A percentile compares a stretch with the other conserved stretches of the same genome.
phyloP scores from a whole-genome alignment of 345 rosid species.

The Eucalyptus sp. region DNA sequence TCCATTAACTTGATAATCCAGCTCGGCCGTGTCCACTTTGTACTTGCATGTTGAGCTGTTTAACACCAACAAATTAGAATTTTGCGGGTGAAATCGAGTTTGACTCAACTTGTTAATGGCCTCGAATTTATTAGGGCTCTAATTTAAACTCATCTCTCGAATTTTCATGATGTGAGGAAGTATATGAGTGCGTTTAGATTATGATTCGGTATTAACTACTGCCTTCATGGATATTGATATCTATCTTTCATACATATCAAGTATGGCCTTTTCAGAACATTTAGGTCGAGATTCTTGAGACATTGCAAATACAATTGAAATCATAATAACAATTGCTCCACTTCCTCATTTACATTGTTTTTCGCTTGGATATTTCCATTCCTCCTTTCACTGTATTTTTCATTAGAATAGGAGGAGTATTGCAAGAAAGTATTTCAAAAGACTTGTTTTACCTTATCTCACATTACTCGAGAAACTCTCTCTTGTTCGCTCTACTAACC shows the following conservation, averaged over 20 bases:
- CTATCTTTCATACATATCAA: accelerated
- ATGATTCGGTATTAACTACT: accelerated
- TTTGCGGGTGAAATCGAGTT: not conserved
- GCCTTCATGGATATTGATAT: accelerated
- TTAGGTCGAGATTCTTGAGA: not conserved
- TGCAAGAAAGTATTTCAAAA: not conserved
- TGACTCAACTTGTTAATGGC: not conserved
- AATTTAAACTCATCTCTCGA: not conserved
- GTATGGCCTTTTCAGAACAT: not conserved
- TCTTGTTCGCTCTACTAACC: not conserved
- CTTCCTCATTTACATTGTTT: not conserved
- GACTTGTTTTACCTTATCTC: not conserved
- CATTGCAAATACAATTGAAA: not conserved
- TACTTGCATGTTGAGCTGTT: not conserved
- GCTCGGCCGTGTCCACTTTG: not conserved
- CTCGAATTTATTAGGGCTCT: not conserved
- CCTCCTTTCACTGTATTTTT: not conserved
- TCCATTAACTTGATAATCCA: not conserved
- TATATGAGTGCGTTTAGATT: not conserved
- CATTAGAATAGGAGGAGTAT: not conserved
- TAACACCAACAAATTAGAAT: not conserved
- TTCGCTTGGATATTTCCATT: not conserved
- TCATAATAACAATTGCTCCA: accelerated
- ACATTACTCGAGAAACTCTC: not conserved
- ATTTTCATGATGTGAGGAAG: not conserved